phyloP scores from a whole-genome alignment of 225 moss, liverwort and hornwort species.

The Bryum argenteum region DNA sequence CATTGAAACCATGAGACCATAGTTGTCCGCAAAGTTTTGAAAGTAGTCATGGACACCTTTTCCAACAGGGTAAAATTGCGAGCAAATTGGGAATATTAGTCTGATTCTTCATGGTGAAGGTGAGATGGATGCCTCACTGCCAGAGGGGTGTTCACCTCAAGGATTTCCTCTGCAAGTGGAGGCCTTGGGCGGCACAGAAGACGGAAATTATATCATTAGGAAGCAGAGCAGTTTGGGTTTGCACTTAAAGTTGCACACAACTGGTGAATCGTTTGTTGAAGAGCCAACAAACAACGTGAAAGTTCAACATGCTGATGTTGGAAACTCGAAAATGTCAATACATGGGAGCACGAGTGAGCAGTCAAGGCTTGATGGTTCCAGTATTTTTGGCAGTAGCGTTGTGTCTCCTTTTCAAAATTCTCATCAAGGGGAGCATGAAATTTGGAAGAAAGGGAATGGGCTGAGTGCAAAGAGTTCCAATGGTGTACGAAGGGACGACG shows the following conservation, averaged over 20 bases:
- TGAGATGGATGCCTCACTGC: conserved; percentile 57
- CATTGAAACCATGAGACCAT: conserved; percentile 23
- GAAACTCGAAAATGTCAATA: conserved; percentile 30
- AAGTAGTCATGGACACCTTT: conserved; percentile 38
- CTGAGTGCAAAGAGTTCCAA: conserved; percentile 31
- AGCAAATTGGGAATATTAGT: conserved; percentile 33
- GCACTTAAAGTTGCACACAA: conserved; percentile 28
- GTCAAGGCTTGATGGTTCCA: conserved; percentile 25
- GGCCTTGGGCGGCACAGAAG: conserved; percentile 31
- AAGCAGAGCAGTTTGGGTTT: conserved; percentile 37
- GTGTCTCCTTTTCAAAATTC: conserved; percentile 40
- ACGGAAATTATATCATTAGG: conserved; percentile 20
- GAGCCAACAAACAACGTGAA: conserved; percentile 20
- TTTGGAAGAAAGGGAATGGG: conserved; percentile 41
- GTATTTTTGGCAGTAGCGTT: conserved; percentile 25
- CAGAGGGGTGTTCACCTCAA: conserved; percentile 43
- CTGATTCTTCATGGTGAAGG: conserved; percentile 47
- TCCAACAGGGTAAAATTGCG: conserved; percentile 39
- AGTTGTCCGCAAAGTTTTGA: conserved; percentile 24
- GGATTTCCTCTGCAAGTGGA: conserved; percentile 45
- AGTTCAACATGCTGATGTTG: conserved; percentile 31
- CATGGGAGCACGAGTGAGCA: conserved; percentile 29
- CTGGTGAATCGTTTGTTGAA: conserved; percentile 19
- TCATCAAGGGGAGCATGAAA: conserved; percentile 22
- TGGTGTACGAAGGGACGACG: conserved; percentile 32